Conservation (phyloP, 2,329 filamentous ascomycete species). For the Botrytis medusae region DNA sequence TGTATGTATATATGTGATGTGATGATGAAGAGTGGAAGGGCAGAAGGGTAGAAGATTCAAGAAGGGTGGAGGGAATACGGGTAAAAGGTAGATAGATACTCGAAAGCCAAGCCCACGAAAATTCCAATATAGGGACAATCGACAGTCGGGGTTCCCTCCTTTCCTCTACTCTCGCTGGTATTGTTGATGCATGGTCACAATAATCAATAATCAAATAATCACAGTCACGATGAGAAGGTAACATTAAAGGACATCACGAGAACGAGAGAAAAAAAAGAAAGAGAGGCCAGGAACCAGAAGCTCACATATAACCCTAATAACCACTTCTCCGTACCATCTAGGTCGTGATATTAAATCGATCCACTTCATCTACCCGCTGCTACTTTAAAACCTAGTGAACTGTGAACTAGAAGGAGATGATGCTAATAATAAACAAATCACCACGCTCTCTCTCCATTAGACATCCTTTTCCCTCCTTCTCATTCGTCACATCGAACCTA, state of each 20-base stretch:
- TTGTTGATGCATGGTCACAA: neutral
- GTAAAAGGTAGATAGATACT: neutral
- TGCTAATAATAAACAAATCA: conserved; percentile 8
- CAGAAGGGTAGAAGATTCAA: neutral
- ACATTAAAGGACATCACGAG: neutral
- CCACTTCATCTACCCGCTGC: conserved; percentile 2
- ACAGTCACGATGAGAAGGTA: neutral
- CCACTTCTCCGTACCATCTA: neutral
- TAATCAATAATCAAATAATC: neutral
- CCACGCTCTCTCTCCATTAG: neutral
- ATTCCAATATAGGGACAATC: neutral
- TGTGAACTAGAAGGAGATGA: neutral
- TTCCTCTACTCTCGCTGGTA: neutral
- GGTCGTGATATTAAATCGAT: neutral
- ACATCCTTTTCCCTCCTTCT: neutral
- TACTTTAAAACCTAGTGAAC: neutral
- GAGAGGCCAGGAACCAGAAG: neutral
- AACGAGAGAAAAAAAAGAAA: neutral
- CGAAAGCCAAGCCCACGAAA: neutral
- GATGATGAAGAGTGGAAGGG: neutral
- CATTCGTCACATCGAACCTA: neutral
- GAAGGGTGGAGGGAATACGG: neutral
- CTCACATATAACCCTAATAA: neutral
- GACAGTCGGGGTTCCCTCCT: neutral
- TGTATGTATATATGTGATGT: neutral